A percentile compares a stretch with the other conserved stretches of the same genome.
Evolutionary conservation across 495 filamentous ascomycete genomes (phyloP).

Genomic region (Xylaria intraflava): DNA sequence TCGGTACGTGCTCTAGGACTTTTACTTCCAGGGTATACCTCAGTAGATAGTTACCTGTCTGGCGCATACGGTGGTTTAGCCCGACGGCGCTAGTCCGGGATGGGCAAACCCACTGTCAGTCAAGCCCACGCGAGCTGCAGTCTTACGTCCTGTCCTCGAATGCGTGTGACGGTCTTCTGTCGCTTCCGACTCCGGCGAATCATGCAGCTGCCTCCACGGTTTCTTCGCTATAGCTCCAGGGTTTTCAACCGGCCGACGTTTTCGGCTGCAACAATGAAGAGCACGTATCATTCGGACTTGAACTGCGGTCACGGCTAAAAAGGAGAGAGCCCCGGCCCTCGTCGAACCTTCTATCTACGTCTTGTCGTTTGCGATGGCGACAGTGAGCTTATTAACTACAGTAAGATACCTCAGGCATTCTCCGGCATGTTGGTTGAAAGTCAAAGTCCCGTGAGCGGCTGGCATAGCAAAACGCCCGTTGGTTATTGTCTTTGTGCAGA

Average conservation of each 20-base stretch:
- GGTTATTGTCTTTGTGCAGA: no score
- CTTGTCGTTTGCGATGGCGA: no score
- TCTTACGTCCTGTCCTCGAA: neutral
- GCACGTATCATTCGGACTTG: neutral
- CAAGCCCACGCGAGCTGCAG: neutral
- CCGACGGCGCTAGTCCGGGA: no score
- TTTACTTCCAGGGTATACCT: neutral
- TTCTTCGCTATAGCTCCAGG: no score
- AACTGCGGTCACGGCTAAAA: neutral
- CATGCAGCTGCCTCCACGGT: neutral
- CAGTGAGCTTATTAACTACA: neutral
- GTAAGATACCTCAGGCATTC: neutral
- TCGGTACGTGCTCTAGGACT: no score
- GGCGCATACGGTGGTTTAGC: no score
- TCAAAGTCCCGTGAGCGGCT: neutral
- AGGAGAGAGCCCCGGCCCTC: neutral
- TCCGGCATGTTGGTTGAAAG: neutral
- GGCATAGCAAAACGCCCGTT: no score
- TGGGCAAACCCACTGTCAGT: no score
- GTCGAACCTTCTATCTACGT: neutral
- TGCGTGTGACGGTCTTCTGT: constrained; percentile 1
- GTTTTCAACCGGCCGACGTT: no score
- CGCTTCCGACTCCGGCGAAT: neutral
- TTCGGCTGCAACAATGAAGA: neutral
- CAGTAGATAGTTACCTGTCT: no score